phyloP scores from a whole-genome alignment of 2,329 filamentous ascomycete species.

The Exophiala aquamarina region DNA sequence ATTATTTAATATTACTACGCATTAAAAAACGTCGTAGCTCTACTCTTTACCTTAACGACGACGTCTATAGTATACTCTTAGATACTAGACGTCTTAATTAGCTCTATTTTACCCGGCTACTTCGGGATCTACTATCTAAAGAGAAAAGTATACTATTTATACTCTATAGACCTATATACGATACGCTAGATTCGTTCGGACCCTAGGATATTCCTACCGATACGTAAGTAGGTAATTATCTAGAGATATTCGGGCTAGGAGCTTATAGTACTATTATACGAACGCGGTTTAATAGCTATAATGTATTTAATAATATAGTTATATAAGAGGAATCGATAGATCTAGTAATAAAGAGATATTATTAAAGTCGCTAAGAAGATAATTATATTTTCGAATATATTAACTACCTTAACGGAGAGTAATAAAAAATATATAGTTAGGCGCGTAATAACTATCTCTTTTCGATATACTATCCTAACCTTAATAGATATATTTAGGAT shows the following conservation, averaged over 20 bases:
- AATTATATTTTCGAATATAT: too few relatives aligned
- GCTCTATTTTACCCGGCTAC: neutral
- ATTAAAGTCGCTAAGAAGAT: too few relatives aligned
- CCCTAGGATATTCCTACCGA: neutral
- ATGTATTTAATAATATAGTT: too few relatives aligned
- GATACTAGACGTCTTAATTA: neutral
- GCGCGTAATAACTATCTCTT: too few relatives aligned
- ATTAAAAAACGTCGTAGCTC: neutral
- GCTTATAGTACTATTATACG: neutral
- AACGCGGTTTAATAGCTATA: neutral
- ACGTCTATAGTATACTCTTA: neutral
- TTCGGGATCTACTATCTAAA: neutral
- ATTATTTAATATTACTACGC: neutral
- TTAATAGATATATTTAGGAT: too few relatives aligned
- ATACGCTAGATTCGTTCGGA: neutral
- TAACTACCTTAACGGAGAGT: too few relatives aligned
- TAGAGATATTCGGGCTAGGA: neutral
- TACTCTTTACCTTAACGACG: neutral
- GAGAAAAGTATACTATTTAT: neutral
- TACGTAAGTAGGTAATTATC: neutral
- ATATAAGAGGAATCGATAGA: too few relatives aligned
- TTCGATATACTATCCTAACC: too few relatives aligned
- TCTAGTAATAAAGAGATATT: too few relatives aligned
- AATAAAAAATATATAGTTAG: too few relatives aligned
- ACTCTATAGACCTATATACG: neutral